Conservation (phyloP, 179 eudicot genomes). For the Sideroxylon spinosum region DNA sequence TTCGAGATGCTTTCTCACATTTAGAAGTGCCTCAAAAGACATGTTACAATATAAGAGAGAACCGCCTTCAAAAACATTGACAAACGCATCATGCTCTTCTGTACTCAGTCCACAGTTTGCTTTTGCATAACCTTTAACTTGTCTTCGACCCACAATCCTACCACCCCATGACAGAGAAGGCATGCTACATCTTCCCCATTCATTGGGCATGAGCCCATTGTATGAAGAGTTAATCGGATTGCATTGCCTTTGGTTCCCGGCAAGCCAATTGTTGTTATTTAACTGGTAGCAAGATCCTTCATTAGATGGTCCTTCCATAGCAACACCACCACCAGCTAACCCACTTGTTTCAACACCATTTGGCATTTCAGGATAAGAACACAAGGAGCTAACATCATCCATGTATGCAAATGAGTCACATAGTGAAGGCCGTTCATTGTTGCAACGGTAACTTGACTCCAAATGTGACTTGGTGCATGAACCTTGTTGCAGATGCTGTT, state of each 20-base stretch:
- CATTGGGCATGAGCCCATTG: conserved; percentile 52
- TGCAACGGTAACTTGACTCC: conserved; percentile 40
- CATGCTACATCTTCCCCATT: conserved; percentile 61
- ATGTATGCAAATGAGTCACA: conserved; percentile 42
- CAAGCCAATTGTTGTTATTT: conserved; percentile 61
- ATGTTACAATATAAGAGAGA: conserved; percentile 84
- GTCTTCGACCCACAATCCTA: conserved; percentile 76
- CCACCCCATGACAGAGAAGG: conserved; percentile 86
- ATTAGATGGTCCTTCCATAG: conserved; percentile 86
- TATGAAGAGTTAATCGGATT: conserved; percentile 50
- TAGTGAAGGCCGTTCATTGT: conserved; percentile 39
- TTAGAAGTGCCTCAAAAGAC: conserved; percentile 90
- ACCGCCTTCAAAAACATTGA: conserved; percentile 90
- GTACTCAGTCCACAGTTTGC: conserved; percentile 52
- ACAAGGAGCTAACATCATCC: conserved; percentile 40
- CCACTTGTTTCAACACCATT: conserved; percentile 36
- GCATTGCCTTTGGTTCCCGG: conserved; percentile 52
- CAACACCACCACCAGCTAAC: conserved; percentile 37
- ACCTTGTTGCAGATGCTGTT: conserved; percentile 43
- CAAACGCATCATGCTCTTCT: conserved; percentile 82
- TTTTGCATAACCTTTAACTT: conserved; percentile 50
- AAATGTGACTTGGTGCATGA: conserved; percentile 35
- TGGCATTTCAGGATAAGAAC: conserved; percentile 55
- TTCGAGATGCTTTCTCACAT: conserved; percentile 94
- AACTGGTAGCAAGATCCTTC: conserved; percentile 79